Evolutionary conservation across 2,329 filamentous ascomycete genomes (phyloP), one percentile per base, ranked within the genome.

Genomic region (Ampelomyces quisqualis): DNA sequence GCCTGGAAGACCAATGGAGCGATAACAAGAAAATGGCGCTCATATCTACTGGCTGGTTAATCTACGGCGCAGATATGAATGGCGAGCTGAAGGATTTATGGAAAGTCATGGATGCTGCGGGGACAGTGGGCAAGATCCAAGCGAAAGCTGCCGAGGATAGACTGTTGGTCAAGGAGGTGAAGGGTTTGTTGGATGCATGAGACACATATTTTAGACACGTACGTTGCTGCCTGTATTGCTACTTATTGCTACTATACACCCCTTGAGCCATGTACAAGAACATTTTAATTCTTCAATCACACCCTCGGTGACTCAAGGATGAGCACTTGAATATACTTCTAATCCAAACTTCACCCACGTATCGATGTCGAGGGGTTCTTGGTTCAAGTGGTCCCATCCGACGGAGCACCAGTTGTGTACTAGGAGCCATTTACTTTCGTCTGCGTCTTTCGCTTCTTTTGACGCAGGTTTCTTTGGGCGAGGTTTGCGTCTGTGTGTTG

Each of bases 21-120:
- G 90, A 95, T 57, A 86, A 86, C 0, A 68, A 90, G 10, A 86
- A 86, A 58, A 88, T 88, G 0, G 81, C 90, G 65, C 57, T 95
- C 22, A 74, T 90, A 11, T 85, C 86, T 2, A 66, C 95, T 13
- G 91, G 90, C 0, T 80, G 89, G 52, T 64, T 96, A 18, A 76
- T 85, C 1, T 95, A 90, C 60, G 81, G 80, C 46, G 78, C 81
- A 2, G 79, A 82, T 4, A 59, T 81, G 23, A 80, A 85, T 20
- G 86, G 90, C 1, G 86, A 90, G 52, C 65, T 96, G n/a, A 74
- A 83, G 8, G 89, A 95, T 63, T 69, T 95, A n/a, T 77, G 90
- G 51, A 79, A 80, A 40, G 84, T 82, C 0, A 79, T 96, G 75
- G 89, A 90, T 62, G 87, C 89, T 0, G 74, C 77, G 21, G 79